These are phyloP conservation scores for Chlamydomonas incerta DNA, from an alignment of 139 green algal genomes.

Conservation along the genomic window DNA sequence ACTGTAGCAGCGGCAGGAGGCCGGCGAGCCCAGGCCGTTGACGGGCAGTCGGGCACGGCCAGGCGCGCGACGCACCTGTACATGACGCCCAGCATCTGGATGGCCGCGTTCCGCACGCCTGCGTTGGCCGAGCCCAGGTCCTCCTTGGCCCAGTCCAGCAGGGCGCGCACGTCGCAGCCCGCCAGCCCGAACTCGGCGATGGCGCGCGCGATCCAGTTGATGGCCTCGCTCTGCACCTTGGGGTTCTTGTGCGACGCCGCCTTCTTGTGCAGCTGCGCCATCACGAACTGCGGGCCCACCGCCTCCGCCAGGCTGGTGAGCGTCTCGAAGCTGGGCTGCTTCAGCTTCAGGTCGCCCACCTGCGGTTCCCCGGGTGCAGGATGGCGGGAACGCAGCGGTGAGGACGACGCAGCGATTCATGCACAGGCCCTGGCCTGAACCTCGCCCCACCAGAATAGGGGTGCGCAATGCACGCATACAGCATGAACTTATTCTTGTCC, in stretches of 20 bases:
- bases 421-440: too few relatives aligned
- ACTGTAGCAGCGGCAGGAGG: too few relatives aligned
- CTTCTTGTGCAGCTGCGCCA: conserved; percentile 84
- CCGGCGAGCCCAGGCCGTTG: too few relatives aligned
- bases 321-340: conserved; percentile 63
- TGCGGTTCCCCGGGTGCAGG: too few relatives aligned
- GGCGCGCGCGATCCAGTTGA: conserved; percentile 85
- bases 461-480: too few relatives aligned
- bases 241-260: conserved; percentile 93
- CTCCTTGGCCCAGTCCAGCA: conserved; percentile 84
- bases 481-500: too few relatives aligned
- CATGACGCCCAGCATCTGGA: conserved; percentile 73
- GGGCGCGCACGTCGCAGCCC: conserved; percentile 66
- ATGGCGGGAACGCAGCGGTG: too few relatives aligned
- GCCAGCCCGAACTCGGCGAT: conserved; percentile 90
- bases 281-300: conserved; percentile 89
- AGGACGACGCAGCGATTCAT: too few relatives aligned
- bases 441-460: too few relatives aligned
- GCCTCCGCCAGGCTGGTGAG: conserved; percentile 83
- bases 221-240: conserved; percentile 91
- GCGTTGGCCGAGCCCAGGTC: conserved; percentile 87
- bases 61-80: conserved; percentile 58
- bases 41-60: too few relatives aligned
- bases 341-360: conserved; percentile 87
- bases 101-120: conserved; percentile 81